phyloP scores from a whole-genome alignment of 2,329 filamentous ascomycete genomes.

The Aspergillus viridinutans region DNA sequence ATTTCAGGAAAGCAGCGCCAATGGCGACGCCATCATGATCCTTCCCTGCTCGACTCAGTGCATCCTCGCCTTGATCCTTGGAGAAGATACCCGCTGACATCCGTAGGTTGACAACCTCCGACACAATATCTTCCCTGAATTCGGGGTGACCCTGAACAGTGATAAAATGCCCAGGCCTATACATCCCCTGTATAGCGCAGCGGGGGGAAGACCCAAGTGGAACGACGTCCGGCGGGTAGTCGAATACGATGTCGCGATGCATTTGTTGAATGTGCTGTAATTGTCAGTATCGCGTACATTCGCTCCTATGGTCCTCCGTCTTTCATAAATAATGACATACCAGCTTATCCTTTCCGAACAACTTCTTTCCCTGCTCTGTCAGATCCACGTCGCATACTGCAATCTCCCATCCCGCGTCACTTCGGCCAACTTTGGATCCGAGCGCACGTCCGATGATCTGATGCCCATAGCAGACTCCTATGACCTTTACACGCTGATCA shows the following conservation, averaged over 20 bases:
- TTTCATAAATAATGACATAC: slow-evolving; percentile 37
- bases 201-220: slow-evolving; percentile 60
- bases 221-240: slow-evolving; percentile 59
- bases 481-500: slow-evolving; percentile 61
- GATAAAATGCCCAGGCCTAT: slow-evolving; percentile 61
- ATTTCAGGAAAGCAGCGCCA: slow-evolving; percentile 69
- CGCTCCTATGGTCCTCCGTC: no score
- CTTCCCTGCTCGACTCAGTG: slow-evolving; percentile 59
- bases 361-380: slow-evolving; percentile 63
- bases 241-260: slow-evolving; percentile 73
- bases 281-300: background rate
- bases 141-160: slow-evolving; percentile 86
- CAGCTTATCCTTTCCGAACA: slow-evolving; percentile 65
- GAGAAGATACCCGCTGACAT: slow-evolving; percentile 65
- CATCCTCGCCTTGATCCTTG: slow-evolving; percentile 65
- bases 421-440: slow-evolving; percentile 62
- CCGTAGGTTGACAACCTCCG: slow-evolving; percentile 62
- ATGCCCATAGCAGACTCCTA: slow-evolving; percentile 84
- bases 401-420: slow-evolving; percentile 73
- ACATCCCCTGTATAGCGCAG: slow-evolving; percentile 78
- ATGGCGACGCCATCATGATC: slow-evolving; percentile 78
- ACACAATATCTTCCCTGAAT: slow-evolving; percentile 68
- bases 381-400: slow-evolving; percentile 67
- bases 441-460: slow-evolving; percentile 76
- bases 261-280: slow-evolving; percentile 66